Conservation (phyloP, 2,329 filamentous ascomycete genomes). For the Seiridium cupressi region DNA sequence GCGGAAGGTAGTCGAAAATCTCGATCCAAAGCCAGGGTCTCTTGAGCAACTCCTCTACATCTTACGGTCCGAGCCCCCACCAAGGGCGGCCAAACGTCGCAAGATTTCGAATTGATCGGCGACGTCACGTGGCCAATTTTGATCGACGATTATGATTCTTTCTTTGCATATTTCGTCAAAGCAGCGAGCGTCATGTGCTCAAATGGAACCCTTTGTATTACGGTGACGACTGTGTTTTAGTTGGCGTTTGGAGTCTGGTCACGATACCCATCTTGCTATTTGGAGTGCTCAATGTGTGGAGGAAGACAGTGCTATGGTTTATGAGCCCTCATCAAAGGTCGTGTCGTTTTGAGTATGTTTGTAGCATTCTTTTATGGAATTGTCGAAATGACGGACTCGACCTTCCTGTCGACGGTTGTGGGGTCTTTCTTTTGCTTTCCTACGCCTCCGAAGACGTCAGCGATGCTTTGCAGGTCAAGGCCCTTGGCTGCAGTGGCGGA, state of each 20-base stretch:
- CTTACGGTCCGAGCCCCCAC: background rate
- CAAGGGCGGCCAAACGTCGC: background rate
- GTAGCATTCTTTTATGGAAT: no score
- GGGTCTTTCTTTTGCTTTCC: constrained; percentile 19
- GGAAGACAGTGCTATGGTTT: no score
- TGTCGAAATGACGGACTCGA: constrained; percentile 14
- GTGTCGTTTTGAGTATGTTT: no score
- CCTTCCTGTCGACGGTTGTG: constrained; percentile 17
- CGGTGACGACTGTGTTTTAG: background rate
- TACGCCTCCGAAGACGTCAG: constrained; percentile 21
- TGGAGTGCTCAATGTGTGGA: background rate
- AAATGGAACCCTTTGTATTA: no score
- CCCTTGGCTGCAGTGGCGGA: constrained; percentile 13
- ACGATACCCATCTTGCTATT: background rate
- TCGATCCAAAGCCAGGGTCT: constrained; percentile 11
- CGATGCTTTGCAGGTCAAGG: constrained; percentile 19
- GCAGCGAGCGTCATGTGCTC: no score
- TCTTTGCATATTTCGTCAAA: no score
- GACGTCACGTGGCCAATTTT: background rate
- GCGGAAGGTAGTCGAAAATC: constrained; percentile 13
- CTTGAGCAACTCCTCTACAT: background rate
- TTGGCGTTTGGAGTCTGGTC: background rate
- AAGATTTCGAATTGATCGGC: background rate
- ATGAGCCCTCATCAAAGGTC: no score
- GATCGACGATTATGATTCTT: background rate